phyloP scores from a whole-genome alignment of 495 filamentous ascomycete genomes.

The Aspergillus bertholletiae region DNA sequence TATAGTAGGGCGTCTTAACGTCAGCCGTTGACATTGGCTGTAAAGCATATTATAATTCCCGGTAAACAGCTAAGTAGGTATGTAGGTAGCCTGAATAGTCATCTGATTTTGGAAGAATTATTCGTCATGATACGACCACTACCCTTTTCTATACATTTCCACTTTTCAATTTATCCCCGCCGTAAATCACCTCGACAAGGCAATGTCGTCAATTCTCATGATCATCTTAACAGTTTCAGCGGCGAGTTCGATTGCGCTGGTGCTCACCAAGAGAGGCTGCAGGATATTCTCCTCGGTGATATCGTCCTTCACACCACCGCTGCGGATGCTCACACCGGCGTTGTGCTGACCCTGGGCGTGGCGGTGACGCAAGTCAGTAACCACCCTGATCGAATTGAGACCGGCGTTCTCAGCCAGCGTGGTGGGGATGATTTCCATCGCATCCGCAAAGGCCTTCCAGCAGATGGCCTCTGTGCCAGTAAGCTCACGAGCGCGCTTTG shows the following conservation, averaged over 20 bases:
- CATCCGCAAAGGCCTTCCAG: constrained; percentile 97
- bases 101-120: constrained; percentile 17
- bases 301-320: constrained; percentile 89
- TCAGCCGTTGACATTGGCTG: neutral
- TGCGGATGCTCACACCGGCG: constrained; percentile 95
- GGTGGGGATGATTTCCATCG: constrained; percentile 95
- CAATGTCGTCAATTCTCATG: constrained; percentile 94
- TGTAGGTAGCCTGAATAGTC: neutral
- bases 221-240: constrained; percentile 99
- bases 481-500: constrained; percentile 74
- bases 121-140: constrained; percentile 22
- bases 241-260: constrained; percentile 93
- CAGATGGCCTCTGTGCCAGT: constrained; percentile 93
- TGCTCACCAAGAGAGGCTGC: constrained; percentile 93
- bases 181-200: constrained; percentile 53
- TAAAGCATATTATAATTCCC: neutral
- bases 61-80: neutral
- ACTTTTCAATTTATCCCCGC: neutral
- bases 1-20: too few species aligned
- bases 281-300: constrained; percentile 97
- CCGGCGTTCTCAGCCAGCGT: constrained; percentile 97
- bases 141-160: constrained; percentile 15
- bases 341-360: constrained; percentile 94
- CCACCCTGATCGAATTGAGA: constrained; percentile 95
- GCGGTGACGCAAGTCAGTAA: constrained; percentile 91